Conservation (phyloP, 805 yeast species). For the Candida berthetii region DNA sequence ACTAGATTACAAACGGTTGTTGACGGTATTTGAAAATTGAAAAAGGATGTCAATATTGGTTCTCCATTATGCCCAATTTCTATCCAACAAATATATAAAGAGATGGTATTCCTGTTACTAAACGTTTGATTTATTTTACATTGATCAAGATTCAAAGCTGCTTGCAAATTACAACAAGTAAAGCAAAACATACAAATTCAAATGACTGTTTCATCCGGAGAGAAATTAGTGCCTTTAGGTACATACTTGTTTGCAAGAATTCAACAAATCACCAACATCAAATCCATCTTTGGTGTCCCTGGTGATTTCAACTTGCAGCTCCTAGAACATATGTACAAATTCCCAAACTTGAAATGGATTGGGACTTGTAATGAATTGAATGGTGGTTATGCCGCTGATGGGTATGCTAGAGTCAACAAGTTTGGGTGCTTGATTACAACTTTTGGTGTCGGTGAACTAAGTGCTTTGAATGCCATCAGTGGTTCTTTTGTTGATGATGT, state of each 20-base stretch:
- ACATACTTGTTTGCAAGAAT: conserved; percentile 61
- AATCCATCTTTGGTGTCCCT: conserved; percentile 67
- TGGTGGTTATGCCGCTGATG: conserved; percentile 89
- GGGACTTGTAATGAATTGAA: conserved; percentile 88
- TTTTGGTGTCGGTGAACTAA: conserved; percentile 86
- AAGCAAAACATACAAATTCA: too few species aligned
- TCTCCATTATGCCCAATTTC: too few species aligned
- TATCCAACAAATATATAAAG: too few species aligned
- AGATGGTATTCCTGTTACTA: too few species aligned
- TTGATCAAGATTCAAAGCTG: too few species aligned
- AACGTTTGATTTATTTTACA: too few species aligned
- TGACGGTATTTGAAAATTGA: too few species aligned
- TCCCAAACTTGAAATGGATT: conserved; percentile 54
- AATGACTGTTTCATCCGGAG: neutral
- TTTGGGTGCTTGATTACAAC: conserved; percentile 42
- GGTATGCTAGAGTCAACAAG: conserved; percentile 55
- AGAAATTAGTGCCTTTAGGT: conserved; percentile 39
- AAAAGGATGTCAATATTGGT: too few species aligned
- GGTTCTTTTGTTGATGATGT: conserved; percentile 82
- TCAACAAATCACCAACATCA: conserved; percentile 39
- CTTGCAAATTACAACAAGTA: too few species aligned
- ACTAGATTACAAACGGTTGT: too few species aligned
- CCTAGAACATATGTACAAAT: conserved; percentile 57
- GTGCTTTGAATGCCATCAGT: conserved; percentile 77
- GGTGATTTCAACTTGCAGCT: conserved; percentile 67